A percentile compares a stretch with the other conserved stretches of the same genome.
These are phyloP conservation scores for Vicia villosa DNA, from an alignment of 306 rosid genomes.

Conservation along the genomic window DNA sequence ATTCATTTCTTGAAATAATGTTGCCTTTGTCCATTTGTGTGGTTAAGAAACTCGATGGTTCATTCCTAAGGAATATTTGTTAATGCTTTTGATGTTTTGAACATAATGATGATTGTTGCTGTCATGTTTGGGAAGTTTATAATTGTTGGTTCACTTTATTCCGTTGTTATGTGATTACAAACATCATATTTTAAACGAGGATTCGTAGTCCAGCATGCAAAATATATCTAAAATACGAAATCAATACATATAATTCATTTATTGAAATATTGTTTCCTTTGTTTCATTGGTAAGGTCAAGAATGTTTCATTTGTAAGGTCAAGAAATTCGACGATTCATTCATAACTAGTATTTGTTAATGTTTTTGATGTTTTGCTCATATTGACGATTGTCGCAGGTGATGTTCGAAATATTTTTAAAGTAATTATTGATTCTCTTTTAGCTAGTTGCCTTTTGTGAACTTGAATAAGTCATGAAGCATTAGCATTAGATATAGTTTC, in stretches of 20 bases:
- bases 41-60: conserved; percentile 1
- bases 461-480: too few species aligned
- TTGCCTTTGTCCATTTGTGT: background rate
- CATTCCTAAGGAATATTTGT: background rate
- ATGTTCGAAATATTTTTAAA: conserved; percentile 2
- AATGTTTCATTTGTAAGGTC: too few species aligned
- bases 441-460: too few species aligned
- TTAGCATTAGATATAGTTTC: too few species aligned
- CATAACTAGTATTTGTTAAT: background rate
- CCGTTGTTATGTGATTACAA: too few species aligned
- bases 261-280: background rate
- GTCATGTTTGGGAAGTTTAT: background rate
- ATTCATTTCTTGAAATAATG: background rate
- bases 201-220: too few species aligned
- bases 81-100: conserved; percentile 17
- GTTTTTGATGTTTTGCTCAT: conserved; percentile 22
- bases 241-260: background rate
- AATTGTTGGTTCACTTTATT: too few species aligned
- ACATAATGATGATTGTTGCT: conserved; percentile 4
- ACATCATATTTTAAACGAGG: too few species aligned
- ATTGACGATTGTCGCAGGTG: conserved; percentile 4
- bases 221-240: too few species aligned
- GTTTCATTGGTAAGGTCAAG: conserved; percentile 5
- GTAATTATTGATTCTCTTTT: too few species aligned
- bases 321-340: conserved; percentile 3